Conservation (phyloP, 108 stramenopile genomes). For the Conticribra guillardii region DNA sequence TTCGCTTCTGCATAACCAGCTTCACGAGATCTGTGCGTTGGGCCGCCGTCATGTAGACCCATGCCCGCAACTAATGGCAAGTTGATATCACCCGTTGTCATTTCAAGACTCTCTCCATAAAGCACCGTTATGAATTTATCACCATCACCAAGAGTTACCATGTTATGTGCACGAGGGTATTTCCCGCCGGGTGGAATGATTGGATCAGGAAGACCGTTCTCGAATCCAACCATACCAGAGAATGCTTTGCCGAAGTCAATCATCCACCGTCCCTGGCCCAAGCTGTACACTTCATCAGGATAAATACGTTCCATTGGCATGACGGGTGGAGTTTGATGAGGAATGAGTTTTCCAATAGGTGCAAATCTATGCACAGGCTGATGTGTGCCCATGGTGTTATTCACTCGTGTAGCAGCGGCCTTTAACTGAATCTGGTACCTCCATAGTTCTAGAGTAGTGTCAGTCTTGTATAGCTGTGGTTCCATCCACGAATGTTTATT, state of each 20-base stretch:
- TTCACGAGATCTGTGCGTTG: conserved; percentile 31
- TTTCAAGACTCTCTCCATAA: conserved; percentile 41
- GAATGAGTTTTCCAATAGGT: conserved; percentile 44
- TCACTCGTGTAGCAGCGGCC: conserved; percentile 11
- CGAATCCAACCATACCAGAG: conserved; percentile 56
- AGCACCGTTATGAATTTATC: conserved; percentile 48
- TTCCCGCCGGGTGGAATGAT: conserved; percentile 33
- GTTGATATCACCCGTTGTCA: conserved; percentile 42
- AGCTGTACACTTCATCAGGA: conserved; percentile 42
- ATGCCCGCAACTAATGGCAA: conserved; percentile 47
- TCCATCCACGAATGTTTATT: conserved; percentile 27
- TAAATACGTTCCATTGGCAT: conserved; percentile 39
- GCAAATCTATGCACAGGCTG: conserved; percentile 34
- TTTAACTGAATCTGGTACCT: conserved; percentile 39
- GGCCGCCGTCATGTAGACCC: conserved; percentile 48
- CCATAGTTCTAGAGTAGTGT: conserved; percentile 48
- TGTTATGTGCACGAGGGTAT: conserved; percentile 43
- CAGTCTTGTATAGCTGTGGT: conserved; percentile 37
- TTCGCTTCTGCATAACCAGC: conserved; percentile 33
- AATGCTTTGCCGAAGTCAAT: conserved; percentile 54
- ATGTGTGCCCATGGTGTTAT: neutral
- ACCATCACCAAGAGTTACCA: conserved; percentile 28
- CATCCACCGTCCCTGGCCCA: conserved; percentile 53
- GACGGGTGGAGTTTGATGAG: conserved; percentile 47
- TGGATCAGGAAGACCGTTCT: conserved; percentile 45